A percentile compares a stretch with the other conserved stretches of the same genome.
Conservation (phyloP, 2,329 filamentous ascomycete genomes). For the Colletotrichum gigasporum region DNA sequence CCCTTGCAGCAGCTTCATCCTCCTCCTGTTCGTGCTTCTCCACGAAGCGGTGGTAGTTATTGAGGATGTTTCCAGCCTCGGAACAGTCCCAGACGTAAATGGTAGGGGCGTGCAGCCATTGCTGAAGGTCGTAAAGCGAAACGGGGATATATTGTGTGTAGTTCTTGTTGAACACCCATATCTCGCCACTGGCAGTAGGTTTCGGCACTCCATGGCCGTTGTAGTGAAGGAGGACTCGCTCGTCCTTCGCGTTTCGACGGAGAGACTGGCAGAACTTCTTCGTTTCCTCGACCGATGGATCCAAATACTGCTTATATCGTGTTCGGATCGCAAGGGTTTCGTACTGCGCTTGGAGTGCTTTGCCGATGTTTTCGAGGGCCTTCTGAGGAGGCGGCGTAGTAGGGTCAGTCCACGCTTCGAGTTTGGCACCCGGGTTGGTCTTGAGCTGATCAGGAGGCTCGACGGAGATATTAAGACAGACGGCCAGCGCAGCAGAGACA, state of each 20-base stretch:
- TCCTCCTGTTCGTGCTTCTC: slow-evolving; percentile 96
- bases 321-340: slow-evolving; percentile 94
- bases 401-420: slow-evolving; percentile 98
- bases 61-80: slow-evolving; percentile 93
- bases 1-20: slow-evolving; percentile 76
- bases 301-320: slow-evolving; percentile 96
- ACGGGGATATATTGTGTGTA: slow-evolving; percentile 99
- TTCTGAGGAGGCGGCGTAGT: slow-evolving; percentile 83
- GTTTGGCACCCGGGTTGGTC: slow-evolving; percentile 89
- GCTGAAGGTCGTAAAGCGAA: slow-evolving; percentile 92
- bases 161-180: slow-evolving; percentile 99
- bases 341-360: slow-evolving; percentile 94
- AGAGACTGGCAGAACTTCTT: slow-evolving; percentile 95
- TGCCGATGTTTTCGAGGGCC: slow-evolving; percentile 92
- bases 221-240: slow-evolving; percentile 97
- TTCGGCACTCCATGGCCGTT: slow-evolving; percentile 98
- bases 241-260: slow-evolving; percentile 91
- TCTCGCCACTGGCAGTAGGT: slow-evolving; percentile 93
- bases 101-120: slow-evolving; percentile 94
- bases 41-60: slow-evolving; percentile 92
- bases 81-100: slow-evolving; percentile 99
- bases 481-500: slow-evolving; percentile 90
- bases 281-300: slow-evolving; percentile 96
- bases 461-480: slow-evolving; percentile 97
- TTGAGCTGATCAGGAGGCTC: slow-evolving; percentile 97